Percentiles rank a stretch among this genome's conserved stretches.
These are phyloP conservation scores for Lepiota brunneoincarnata DNA, from an alignment of 768 basidiomycete genomes.

Conservation along the genomic window DNA sequence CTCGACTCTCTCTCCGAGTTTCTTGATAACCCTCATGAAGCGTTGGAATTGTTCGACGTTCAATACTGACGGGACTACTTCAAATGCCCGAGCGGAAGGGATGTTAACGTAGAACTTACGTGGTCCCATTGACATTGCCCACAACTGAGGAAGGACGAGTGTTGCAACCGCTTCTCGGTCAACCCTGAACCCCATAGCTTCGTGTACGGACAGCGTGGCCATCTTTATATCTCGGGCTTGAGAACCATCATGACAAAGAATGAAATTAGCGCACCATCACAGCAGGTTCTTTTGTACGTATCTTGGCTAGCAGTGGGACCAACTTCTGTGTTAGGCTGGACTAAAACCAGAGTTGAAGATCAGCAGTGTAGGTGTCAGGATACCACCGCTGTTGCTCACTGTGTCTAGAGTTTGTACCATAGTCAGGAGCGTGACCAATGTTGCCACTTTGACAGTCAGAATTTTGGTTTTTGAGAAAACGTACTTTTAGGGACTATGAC, in stretches of 20 bases:
- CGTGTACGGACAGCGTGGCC: constrained; percentile 87
- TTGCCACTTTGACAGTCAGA: constrained; percentile 88
- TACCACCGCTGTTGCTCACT: constrained; percentile 31
- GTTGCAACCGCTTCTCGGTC: constrained; percentile 92
- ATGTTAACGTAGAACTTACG: constrained; percentile 42
- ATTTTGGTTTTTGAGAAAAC: constrained; percentile 93
- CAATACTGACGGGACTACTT: constrained; percentile 46
- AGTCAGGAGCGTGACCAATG: constrained; percentile 74
- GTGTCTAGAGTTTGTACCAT: constrained; percentile 93
- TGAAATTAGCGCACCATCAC: constrained; percentile 68
- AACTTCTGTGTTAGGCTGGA: constrained; percentile 91
- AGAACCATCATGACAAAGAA: background rate
- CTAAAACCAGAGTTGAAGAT: constrained; percentile 29
- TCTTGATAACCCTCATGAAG: constrained; percentile 85
- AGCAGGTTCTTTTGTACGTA: constrained; percentile 92
- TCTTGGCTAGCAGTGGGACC: constrained; percentile 90
- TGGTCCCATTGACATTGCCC: constrained; percentile 98
- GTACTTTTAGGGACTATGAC: constrained; percentile 43
- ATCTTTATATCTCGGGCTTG: constrained; percentile 43
- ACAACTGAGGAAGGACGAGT: constrained; percentile 85
- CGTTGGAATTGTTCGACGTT: constrained; percentile 85
- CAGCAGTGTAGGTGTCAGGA: background rate
- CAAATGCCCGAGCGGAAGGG: background rate
- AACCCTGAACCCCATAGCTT: constrained; percentile 94
- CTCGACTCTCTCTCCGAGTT: constrained; percentile 83